Base-by-base conservation (phyloP, 805 yeast genomes). In the Blastobotrys americana region DNA sequence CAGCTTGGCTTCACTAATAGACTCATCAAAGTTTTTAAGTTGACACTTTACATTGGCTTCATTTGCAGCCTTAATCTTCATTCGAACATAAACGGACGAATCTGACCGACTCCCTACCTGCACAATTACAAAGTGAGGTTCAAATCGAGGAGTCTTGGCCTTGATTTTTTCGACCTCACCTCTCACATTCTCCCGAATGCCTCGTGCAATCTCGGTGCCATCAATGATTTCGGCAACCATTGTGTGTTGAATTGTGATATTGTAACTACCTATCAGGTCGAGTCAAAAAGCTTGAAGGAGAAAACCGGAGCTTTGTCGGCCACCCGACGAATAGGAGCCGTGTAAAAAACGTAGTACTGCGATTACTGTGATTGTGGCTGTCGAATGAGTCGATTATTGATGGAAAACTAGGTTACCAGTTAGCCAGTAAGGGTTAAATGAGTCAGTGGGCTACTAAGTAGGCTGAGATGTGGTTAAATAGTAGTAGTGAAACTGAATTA, bases 91-190 rank as follows among this genome's bases (percentile, higher is more conserved):
- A 5, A 96, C 85, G 9, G 88, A 77, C 2, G 96, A 87, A 63
- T 90, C 98, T 10, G 94, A 94, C 52, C 97, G 74, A 40, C 72
- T 72, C 36, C 97, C 97, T 34, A 93, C 94, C 67, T 90, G 97
- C 49, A 90, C 72, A 53, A 90, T 89, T 33, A 86, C 79, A 58
- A 90, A 71, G 44, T 74, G 73, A 5, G 97, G 97, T 49, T 72
- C 68, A 68, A 86, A 86, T n/a, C 60, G 54, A 5, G 76, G 67
- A 50, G 69, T 63, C 19, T 55, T 18, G 21, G 61, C 43, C 55
- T 77, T 74, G 43, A 74, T 58, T 9, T 59, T 55, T 17, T 59
- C 58, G 49, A 83, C 74, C 51, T 78, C 81, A 10, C 67, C 58
- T 37, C 74, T 68, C 50, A 82, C 71, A 37, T 70, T 65, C 13